Conservation (phyloP, 2,329 filamentous ascomycete species). For the Aspergillus transmontanensis region DNA sequence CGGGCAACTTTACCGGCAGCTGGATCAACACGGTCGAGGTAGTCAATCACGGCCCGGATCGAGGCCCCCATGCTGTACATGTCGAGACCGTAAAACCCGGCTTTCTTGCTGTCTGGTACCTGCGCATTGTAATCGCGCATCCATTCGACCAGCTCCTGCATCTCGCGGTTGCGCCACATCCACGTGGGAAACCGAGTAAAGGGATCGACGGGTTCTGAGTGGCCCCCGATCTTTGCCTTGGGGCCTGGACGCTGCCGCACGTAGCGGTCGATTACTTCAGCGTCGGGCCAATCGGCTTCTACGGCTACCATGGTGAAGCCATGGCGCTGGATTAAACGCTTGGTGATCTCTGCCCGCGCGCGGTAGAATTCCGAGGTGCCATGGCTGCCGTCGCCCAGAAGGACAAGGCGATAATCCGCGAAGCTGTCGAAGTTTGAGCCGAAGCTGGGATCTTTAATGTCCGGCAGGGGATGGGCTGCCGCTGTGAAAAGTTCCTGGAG, state of each 20-base stretch:
- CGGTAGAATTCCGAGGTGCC: conserved; percentile 60
- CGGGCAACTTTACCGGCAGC: conserved; percentile 48
- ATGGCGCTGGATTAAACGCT: conserved; percentile 52
- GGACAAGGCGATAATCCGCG: conserved; percentile 43
- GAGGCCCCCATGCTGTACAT: conserved; percentile 53
- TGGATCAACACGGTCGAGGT: conserved; percentile 51
- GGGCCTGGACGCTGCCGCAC: conserved; percentile 49
- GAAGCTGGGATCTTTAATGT: conserved; percentile 40
- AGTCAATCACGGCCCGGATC: conserved; percentile 51
- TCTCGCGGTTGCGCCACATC: conserved; percentile 60
- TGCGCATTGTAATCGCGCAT: conserved; percentile 48
- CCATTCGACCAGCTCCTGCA: conserved; percentile 56
- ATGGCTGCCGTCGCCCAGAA: conserved; percentile 53
- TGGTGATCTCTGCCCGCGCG: conserved; percentile 55
- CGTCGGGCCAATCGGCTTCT: conserved; percentile 59
- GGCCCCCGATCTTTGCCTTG: conserved; percentile 33
- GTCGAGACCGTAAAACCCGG: conserved; percentile 56
- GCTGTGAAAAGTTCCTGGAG: conserved; percentile 38
- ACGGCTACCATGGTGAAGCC: conserved; percentile 55
- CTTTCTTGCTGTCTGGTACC: conserved; percentile 32
- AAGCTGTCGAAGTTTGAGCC: conserved; percentile 46
- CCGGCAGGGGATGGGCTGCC: conserved; percentile 41
- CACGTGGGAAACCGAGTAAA: conserved; percentile 57
- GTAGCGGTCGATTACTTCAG: conserved; percentile 54
- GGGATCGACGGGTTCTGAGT: conserved; percentile 34